phyloP scores from a whole-genome alignment of 805 yeast genomes.

The Yarrowia sp. region DNA sequence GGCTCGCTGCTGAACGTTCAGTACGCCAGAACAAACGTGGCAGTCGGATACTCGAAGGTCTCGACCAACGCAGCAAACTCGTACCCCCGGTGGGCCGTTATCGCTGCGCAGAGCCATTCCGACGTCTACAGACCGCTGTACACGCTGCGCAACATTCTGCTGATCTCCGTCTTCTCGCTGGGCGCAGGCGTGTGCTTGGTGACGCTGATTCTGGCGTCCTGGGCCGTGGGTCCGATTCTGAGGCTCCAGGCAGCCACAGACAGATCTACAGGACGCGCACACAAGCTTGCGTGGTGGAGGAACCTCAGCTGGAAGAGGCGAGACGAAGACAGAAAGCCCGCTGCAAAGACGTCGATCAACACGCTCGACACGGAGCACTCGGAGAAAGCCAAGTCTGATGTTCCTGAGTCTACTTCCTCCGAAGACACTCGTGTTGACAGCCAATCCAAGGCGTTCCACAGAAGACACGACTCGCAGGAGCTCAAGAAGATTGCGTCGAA shows the following conservation, averaged over 20 bases:
- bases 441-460: not conserved
- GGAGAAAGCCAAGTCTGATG: not conserved
- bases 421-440: constrained; percentile 1
- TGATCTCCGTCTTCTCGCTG: constrained; percentile 61
- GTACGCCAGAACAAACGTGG: constrained; percentile 4
- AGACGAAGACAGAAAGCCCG: not conserved
- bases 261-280: constrained; percentile 45
- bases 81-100: constrained; percentile 62
- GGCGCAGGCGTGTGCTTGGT: constrained; percentile 75
- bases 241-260: constrained; percentile 82
- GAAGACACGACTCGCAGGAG: constrained; percentile 2
- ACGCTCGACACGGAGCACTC: constrained; percentile 3
- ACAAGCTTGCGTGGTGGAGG: constrained; percentile 8
- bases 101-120: constrained; percentile 60
- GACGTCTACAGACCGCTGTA: constrained; percentile 63
- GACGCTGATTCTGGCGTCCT: constrained; percentile 70
- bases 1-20: constrained; percentile 3
- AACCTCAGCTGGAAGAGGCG: not conserved
- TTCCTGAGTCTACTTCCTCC: constrained; percentile 5
- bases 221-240: constrained; percentile 80
- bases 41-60: constrained; percentile 2
- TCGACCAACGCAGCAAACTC: not conserved
- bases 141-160: constrained; percentile 62
- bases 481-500: not conserved
- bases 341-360: not conserved